phyloP scores from a whole-genome alignment of 208 protist genomes.

The Trypanosoma brucei region DNA sequence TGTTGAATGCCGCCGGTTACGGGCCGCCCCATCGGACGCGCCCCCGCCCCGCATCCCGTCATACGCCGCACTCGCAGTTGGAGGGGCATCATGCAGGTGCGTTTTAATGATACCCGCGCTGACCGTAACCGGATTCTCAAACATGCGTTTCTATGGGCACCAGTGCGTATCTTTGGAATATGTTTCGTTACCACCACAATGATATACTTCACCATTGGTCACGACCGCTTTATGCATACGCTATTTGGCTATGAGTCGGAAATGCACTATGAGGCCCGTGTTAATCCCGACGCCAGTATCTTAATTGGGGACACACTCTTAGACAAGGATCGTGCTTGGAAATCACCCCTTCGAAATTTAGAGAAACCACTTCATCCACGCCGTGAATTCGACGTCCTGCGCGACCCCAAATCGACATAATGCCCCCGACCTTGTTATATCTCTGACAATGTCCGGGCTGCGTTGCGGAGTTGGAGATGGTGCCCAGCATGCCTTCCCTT shows the following conservation, averaged over 20 bases:
- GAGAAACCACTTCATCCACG: slow-evolving; percentile 68
- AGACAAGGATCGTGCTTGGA: slow-evolving; percentile 63
- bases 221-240: slow-evolving; percentile 81
- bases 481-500: no score
- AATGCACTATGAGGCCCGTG: slow-evolving; percentile 83
- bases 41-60: slow-evolving; percentile 37
- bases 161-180: slow-evolving; percentile 70
- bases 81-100: slow-evolving; percentile 87
- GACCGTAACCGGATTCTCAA: slow-evolving; percentile 53
- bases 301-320: slow-evolving; percentile 30
- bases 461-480: no score
- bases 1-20: slow-evolving; percentile 15
- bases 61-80: slow-evolving; percentile 86
- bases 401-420: slow-evolving; percentile 60
- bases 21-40: slow-evolving; percentile 17
- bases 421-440: not conserved
- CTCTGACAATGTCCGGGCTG: no score
- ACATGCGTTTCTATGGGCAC: slow-evolving; percentile 73
- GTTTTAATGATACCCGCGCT: slow-evolving; percentile 74
- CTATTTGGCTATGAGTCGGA: slow-evolving; percentile 88
- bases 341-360: slow-evolving; percentile 67
- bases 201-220: slow-evolving; percentile 69
- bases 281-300: slow-evolving; percentile 54
- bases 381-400: slow-evolving; percentile 76
- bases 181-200: slow-evolving; percentile 33